A percentile compares a stretch with the other conserved stretches of the same genome.
Evolutionary conservation across 768 basidiomycete genomes (phyloP).

Genomic region (Tylopilus sp.): DNA sequence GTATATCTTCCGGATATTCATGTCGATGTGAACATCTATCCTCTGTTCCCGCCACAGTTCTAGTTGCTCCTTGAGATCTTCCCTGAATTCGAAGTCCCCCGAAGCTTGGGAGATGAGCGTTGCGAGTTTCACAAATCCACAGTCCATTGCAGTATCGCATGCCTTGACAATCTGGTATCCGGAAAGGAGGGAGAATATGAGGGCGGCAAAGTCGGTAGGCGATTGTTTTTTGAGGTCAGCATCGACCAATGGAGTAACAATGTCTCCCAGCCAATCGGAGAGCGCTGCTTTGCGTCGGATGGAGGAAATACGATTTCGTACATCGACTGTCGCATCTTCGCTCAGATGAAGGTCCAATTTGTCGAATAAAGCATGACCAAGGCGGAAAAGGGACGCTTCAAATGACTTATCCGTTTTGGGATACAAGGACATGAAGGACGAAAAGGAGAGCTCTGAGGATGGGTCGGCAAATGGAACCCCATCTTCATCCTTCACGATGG

Average conservation of each 20-base stretch:
- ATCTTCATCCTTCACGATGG: slow-evolving; percentile 66
- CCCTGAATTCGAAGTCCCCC: slow-evolving; percentile 70
- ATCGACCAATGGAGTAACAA: slow-evolving; percentile 69
- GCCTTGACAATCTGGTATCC: slow-evolving; percentile 89
- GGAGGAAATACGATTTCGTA: slow-evolving; percentile 55
- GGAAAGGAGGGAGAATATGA: slow-evolving; percentile 75
- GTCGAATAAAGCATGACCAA: slow-evolving; percentile 89
- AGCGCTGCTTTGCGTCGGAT: slow-evolving; percentile 77
- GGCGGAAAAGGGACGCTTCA: slow-evolving; percentile 81
- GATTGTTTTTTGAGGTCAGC: slow-evolving; percentile 56
- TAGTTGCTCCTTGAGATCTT: slow-evolving; percentile 71
- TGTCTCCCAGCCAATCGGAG: slow-evolving; percentile 79
- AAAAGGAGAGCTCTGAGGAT: slow-evolving; percentile 63
- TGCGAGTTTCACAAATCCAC: slow-evolving; percentile 79
- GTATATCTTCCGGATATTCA: slow-evolving; percentile 74
- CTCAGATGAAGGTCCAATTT: slow-evolving; percentile 64
- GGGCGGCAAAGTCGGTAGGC: slow-evolving; percentile 41
- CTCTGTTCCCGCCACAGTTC: slow-evolving; percentile 79
- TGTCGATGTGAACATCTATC: slow-evolving; percentile 63
- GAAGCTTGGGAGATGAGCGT: slow-evolving; percentile 86
- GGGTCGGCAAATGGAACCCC: slow-evolving; percentile 70
- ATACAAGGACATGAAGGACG: slow-evolving; percentile 72
- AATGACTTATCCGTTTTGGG: slow-evolving; percentile 64
- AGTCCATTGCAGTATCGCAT: slow-evolving; percentile 66
- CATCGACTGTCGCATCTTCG: slow-evolving; percentile 50